A percentile compares a stretch with the other conserved stretches of the same genome.
Conservation (phyloP, 192 early-diverging fungal genomes). For the Umbelopsis isabellina region DNA sequence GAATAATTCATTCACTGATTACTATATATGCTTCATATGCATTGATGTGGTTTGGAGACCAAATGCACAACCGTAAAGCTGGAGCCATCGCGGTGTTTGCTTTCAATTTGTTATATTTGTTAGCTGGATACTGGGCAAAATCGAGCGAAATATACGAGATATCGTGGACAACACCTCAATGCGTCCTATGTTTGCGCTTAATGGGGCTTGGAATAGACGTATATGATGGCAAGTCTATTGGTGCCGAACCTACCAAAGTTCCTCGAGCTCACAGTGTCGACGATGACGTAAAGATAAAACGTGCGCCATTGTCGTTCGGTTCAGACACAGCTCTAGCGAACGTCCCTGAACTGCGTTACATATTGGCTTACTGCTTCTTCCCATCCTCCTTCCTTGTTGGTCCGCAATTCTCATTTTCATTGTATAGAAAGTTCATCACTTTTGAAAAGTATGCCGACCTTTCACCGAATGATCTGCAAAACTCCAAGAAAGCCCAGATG, state of each 20-base stretch:
- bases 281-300: background rate
- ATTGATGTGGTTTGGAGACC: conserved; percentile 35
- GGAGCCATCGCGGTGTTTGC: conserved; percentile 44
- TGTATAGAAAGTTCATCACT: conserved; percentile 41
- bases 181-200: conserved; percentile 62
- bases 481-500: conserved; percentile 33
- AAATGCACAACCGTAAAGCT: conserved; percentile 40
- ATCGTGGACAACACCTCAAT: conserved; percentile 66
- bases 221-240: conserved; percentile 44
- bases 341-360: conserved; percentile 50
- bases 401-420: conserved; percentile 65
- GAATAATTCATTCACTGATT: conserved; percentile 53
- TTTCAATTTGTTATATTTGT: conserved; percentile 57
- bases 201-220: conserved; percentile 67
- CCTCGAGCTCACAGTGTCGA: background rate
- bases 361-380: conserved; percentile 58
- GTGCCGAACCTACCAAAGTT: background rate
- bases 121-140: conserved; percentile 49
- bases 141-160: conserved; percentile 60
- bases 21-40: conserved; percentile 50
- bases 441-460: conserved; percentile 15
- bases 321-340: conserved; percentile 44
- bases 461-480: conserved; percentile 9
- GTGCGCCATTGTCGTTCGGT: conserved; percentile 49
- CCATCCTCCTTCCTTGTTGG: conserved; percentile 62